Evolutionary conservation across 208 protist species (phyloP), one percentile per base, ranked within the genome.

Genomic region (Giardia duodenalis): DNA sequence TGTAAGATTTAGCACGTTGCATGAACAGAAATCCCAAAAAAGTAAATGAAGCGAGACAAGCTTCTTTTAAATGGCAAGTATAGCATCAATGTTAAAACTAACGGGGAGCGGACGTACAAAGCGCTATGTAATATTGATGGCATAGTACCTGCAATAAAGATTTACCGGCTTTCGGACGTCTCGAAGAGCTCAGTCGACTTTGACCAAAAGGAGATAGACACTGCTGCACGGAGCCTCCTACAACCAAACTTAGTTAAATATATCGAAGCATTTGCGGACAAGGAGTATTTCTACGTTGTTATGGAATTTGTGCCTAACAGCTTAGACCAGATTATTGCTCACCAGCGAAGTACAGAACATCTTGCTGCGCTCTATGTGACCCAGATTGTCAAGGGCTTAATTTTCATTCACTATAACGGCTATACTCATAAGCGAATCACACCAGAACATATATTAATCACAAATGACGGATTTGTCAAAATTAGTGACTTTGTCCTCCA

Each of bases 361-460:
- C 57, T 76, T 30, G 30, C 30, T 30, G 10, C 57, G 10, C 57
- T 76, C 30, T 76, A 76, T 30, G 19, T 76, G 19, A 39, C 30
- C 57, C 57, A 76, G 57, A 30, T 76, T 30, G 19, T 76, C 57
- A 76, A 76, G 30, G 57, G 57, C 57, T 30, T 76, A 30, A 76
- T 76, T 10, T 76, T 76, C 57, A 76, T 76, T 30, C 57, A 76
- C 30, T 76, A 76, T 76, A 76, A 76, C 57, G 57, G 57, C 57
- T 76, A 76, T 30, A 30, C 57, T 76, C 57, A 76, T 76, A 30
- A 30, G 10, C 57, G 57, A 30, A 10, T 76, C 57, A 39, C 57
- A 76, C 57, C 57, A 76, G 57, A 76, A 30, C 57, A 76, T 76
- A 76, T 76, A 39, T 30, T 76, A 10, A 76, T 76, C 10, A 76